Conservation (phyloP, 495 filamentous ascomycete species). For the Tuber indicum region DNA sequence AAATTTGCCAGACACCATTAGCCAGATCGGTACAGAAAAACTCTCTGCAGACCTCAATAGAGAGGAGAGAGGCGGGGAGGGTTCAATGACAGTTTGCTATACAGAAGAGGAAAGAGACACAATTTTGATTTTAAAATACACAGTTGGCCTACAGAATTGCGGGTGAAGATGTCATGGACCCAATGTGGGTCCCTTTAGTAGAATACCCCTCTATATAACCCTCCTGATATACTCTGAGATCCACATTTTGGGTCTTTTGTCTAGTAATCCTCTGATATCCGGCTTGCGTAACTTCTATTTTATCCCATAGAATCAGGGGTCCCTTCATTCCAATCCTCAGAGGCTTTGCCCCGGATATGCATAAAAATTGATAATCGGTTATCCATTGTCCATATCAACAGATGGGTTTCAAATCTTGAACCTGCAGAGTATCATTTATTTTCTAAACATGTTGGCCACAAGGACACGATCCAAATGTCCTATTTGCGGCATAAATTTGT, state of each 20-base stretch:
- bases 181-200: not conserved
- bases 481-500: no score
- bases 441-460: not conserved
- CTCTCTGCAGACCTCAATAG: not conserved
- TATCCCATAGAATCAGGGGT: no score
- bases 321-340: no score
- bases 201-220: no score
- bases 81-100: not conserved
- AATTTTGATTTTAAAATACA: not conserved
- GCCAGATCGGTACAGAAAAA: not conserved
- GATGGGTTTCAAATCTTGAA: no score
- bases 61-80: not conserved
- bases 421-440: not conserved
- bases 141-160: not conserved
- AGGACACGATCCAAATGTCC: no score
- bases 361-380: no score
- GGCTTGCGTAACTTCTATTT: no score
- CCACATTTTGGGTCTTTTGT: not conserved
- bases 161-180: no score
- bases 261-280: no score
- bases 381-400: no score
- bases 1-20: not conserved
- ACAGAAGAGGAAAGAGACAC: not conserved
- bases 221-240: not conserved
- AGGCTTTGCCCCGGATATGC: no score